These are phyloP conservation scores for Colletotrichum cuscutae DNA, from an alignment of 2,329 filamentous ascomycete genomes.

Conservation along the genomic window DNA sequence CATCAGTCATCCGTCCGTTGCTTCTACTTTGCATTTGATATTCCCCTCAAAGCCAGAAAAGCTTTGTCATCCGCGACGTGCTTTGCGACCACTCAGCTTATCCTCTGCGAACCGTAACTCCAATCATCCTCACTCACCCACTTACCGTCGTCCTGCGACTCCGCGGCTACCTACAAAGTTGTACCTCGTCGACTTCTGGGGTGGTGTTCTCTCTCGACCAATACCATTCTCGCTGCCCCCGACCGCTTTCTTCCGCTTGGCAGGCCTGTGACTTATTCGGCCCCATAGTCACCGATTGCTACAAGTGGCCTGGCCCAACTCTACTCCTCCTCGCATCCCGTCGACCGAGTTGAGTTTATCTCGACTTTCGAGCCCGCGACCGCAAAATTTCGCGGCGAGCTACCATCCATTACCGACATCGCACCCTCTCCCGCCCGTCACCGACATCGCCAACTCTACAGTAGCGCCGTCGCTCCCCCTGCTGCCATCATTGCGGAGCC, in stretches of 20 bases:
- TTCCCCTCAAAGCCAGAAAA: not conserved
- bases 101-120: not conserved
- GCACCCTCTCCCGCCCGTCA: not conserved
- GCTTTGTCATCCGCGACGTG: not conserved
- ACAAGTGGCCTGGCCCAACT: constrained; percentile 12
- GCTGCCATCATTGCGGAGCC: constrained; percentile 29
- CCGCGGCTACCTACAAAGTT: not conserved
- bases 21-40: not conserved
- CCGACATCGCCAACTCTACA: not conserved
- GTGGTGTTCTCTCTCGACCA: constrained; percentile 14
- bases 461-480: constrained; percentile 23
- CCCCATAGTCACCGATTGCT: not conserved
- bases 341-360: constrained; percentile 19
- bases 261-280: constrained; percentile 22
- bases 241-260: constrained; percentile 23
- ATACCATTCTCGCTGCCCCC: constrained; percentile 20
- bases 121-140: not conserved
- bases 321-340: not conserved
- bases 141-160: not conserved
- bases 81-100: not conserved
- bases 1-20: constrained; percentile 18
- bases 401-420: not conserved
- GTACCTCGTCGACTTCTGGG: not conserved
- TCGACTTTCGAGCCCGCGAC: not conserved
- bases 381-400: not conserved